A percentile compares a stretch with the other conserved stretches of the same genome.
phyloP scores from a whole-genome alignment of 1,284 basidiomycete species.

The Pseudozyma tsukubaensis region DNA sequence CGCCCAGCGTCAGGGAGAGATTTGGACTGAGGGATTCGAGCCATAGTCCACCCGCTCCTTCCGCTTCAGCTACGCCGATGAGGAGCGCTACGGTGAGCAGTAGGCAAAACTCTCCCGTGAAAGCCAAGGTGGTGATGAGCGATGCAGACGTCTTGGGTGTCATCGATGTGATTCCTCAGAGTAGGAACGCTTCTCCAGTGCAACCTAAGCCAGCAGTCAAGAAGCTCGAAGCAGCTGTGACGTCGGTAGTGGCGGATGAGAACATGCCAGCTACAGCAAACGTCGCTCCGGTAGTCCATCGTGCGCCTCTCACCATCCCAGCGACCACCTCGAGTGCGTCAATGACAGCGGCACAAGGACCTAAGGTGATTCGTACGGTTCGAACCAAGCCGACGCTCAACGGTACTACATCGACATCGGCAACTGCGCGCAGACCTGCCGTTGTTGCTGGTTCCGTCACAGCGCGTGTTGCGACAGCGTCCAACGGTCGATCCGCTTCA shows the following conservation, averaged over 20 bases:
- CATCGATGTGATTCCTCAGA: constrained; percentile 30
- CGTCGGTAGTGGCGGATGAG: constrained; percentile 5
- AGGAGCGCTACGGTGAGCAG: not conserved
- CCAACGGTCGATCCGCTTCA: constrained; percentile 12
- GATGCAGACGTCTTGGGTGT: constrained; percentile 45
- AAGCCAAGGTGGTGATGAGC: constrained; percentile 2
- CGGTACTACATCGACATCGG: constrained; percentile 2
- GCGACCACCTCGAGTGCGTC: not conserved
- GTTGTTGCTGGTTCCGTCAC: not conserved
- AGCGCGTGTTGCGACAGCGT: not conserved
- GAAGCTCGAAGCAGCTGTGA: not conserved
- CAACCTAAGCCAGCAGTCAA: not conserved
- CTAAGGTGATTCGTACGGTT: constrained; percentile 11
- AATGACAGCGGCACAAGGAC: not conserved
- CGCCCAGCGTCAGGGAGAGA: constrained; percentile 22
- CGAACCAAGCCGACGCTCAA: constrained; percentile 11
- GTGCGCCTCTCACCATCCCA: constrained; percentile 11
- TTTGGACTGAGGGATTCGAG: constrained; percentile 34
- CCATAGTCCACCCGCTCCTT: constrained; percentile 8
- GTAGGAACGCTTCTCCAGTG: not conserved
- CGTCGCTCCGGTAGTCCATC: constrained; percentile 13
- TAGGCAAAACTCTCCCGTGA: constrained; percentile 14
- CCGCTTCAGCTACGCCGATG: not conserved
- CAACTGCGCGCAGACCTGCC: constrained; percentile 7
- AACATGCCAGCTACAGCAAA: not conserved